Evolutionary conservation across 768 basidiomycete species (phyloP).

Genomic region (Multifurca ochricompacta): DNA sequence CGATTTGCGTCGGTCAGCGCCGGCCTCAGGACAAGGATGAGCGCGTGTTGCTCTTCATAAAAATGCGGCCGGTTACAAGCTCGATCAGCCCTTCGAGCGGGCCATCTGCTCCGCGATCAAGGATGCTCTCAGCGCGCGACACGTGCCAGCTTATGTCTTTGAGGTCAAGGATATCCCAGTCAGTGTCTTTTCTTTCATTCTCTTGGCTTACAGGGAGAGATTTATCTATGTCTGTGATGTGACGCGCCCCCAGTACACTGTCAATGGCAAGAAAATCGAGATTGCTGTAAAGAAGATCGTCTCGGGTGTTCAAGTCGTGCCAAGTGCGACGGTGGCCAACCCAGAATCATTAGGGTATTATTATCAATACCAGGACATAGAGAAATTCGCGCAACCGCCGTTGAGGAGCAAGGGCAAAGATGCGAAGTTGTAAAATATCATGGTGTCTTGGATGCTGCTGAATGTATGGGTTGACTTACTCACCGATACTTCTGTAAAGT

Average conservation of each 20-base stretch:
- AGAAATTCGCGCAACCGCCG: slow-evolving; percentile 23
- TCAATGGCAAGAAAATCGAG: slow-evolving; percentile 74
- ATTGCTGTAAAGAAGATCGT: slow-evolving; percentile 74
- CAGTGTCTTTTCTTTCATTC: slow-evolving; percentile 24
- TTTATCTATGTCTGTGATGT: not conserved
- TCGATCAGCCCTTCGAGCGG: slow-evolving; percentile 38
- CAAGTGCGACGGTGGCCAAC: slow-evolving; percentile 71
- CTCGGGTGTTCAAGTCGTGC: slow-evolving; percentile 54
- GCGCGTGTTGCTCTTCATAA: slow-evolving; percentile 67
- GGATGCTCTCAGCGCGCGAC: slow-evolving; percentile 55
- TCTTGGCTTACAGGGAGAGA: not conserved
- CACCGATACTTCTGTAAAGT: too few relatives aligned
- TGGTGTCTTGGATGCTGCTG: not conserved
- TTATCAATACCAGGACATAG: slow-evolving; percentile 53
- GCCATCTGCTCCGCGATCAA: slow-evolving; percentile 52
- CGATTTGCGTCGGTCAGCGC: slow-evolving; percentile 60
- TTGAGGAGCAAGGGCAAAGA: not conserved
- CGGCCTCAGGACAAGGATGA: slow-evolving; percentile 58
- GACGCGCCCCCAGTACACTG: slow-evolving; percentile 46
- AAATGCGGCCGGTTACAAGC: slow-evolving; percentile 45
- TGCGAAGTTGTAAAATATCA: not conserved
- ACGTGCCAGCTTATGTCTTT: slow-evolving; percentile 66
- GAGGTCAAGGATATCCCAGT: slow-evolving; percentile 63
- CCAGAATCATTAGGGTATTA: slow-evolving; percentile 59
- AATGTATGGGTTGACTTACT: not conserved